Evolutionary conservation across 352 stramenopile genomes (phyloP), one percentile per base, ranked within the genome.

Genomic region (Globisporangium splendens): DNA sequence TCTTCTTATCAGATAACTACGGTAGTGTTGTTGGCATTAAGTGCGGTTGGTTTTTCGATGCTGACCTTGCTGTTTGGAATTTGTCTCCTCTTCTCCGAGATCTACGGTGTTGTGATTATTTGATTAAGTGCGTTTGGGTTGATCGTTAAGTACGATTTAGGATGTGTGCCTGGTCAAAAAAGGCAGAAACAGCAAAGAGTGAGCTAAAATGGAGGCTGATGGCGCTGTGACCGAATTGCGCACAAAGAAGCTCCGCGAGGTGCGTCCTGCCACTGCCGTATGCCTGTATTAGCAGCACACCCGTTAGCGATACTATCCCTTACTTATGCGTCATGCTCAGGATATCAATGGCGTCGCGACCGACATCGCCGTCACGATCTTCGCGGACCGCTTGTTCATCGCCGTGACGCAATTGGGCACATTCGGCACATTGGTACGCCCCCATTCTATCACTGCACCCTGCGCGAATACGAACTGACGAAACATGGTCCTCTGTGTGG

Each of bases 371-470:
- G 68, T 95, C 41, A 87, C 81, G 21, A 81, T 93, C 54, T 95
- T 95, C 50, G 59, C 63, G 4, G 82, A 95, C 67, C 83, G 83
- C n/a, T 54, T 95, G 46, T 91, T 95, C 68, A 88, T 95, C 49
- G 73, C 63, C 5, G 81, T 91, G 59, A 92, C 83, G 18, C 85
- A 95, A 59, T 54, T 95, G 46, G 81, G 75, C 49, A 95, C 83
- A 0, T 93, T 95, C 42, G 85, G 81, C 56, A 93, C 85, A 6
- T 51, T 95, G 65, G 83, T 94, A 67, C 2, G 61, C 10, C 10
- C 7, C 7, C 28, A 35, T 35, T 35, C 28, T 8, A 35, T 11
- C 28, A 11, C 10, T 3, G 28, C 28, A 6, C 28, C 15, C 39
- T 5, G 20, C 35, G n/a, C 44, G 15, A 44, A 24, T 33, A 17